phyloP scores from a whole-genome alignment of 352 stramenopile species.

The Globisporangium cederbergense region DNA sequence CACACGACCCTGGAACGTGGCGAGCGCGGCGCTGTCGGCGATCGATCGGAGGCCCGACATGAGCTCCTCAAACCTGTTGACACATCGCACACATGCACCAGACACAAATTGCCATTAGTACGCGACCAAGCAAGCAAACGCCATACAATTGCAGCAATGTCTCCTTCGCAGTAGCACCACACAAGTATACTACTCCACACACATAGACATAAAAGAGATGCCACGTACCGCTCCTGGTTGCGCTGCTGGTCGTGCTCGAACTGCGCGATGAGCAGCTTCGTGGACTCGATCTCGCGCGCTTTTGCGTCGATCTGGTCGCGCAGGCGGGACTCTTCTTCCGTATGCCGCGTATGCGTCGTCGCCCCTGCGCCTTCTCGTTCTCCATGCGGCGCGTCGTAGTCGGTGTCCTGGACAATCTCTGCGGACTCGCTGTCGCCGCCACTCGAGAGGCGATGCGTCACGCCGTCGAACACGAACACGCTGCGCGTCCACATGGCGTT shows the following conservation, averaged over 20 bases:
- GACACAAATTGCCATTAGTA: background rate
- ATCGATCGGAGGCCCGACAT: slow-evolving; percentile 24
- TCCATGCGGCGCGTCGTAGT: background rate
- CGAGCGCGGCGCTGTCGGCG: slow-evolving; percentile 20
- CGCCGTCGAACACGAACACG: slow-evolving; percentile 22
- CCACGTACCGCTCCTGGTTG: slow-evolving; percentile 20
- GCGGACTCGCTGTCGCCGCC: background rate
- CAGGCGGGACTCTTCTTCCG: slow-evolving; percentile 2
- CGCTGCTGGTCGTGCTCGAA: slow-evolving; percentile 21
- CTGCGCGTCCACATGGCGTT: slow-evolving; percentile 57
- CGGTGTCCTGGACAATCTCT: background rate
- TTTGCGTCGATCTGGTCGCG: slow-evolving; percentile 9
- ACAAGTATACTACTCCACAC: background rate
- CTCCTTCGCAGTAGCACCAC: background rate
- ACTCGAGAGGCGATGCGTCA: slow-evolving; percentile 10
- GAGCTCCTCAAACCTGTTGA: slow-evolving; percentile 29
- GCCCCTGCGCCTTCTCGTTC: background rate
- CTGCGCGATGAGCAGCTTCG: slow-evolving; percentile 15
- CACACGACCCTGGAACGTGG: slow-evolving; percentile 23
- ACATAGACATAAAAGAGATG: background rate
- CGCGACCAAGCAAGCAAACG: too few relatives aligned
- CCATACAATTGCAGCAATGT: background rate
- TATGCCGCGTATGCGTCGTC: background rate
- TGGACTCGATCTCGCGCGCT: slow-evolving; percentile 15
- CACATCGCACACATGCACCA: background rate